Conservation (phyloP, 192 early-diverging fungal genomes). For the Coemansia sp. region DNA sequence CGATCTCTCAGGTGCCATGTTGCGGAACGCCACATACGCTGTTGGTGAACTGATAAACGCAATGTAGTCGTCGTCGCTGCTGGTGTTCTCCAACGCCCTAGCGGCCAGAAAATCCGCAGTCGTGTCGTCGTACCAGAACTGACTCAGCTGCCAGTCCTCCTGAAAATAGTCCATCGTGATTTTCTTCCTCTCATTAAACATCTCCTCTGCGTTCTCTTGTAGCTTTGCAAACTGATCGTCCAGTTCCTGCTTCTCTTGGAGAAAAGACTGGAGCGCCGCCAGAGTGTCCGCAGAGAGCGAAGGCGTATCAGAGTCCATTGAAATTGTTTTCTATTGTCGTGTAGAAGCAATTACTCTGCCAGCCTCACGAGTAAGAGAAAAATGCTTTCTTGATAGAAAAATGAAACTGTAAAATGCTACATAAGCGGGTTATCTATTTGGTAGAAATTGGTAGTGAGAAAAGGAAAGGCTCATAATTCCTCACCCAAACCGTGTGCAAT, state of each 20-base stretch:
- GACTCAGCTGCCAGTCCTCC: conserved; percentile 79
- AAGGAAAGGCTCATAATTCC: too few species aligned
- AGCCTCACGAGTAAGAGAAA: too few species aligned
- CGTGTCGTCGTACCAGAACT: conserved; percentile 60
- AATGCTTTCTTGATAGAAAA: too few species aligned
- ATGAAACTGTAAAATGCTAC: too few species aligned
- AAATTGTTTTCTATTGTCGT: too few species aligned
- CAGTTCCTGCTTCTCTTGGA: conserved; percentile 64
- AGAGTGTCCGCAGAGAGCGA: conserved; percentile 58
- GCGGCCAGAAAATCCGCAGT: conserved; percentile 56
- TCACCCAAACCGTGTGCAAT: too few species aligned
- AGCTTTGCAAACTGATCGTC: conserved; percentile 66
- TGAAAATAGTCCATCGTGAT: conserved; percentile 66
- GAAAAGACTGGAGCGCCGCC: conserved; percentile 62
- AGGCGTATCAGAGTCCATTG: conserved; percentile 24
- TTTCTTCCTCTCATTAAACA: conserved; percentile 42
- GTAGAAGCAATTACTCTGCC: too few species aligned
- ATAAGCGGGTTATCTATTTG: too few species aligned
- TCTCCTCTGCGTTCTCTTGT: conserved; percentile 54
- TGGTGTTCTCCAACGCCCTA: conserved; percentile 53
- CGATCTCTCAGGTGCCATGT: conserved; percentile 23
- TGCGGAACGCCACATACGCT: conserved; percentile 43
- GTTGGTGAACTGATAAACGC: conserved; percentile 55
- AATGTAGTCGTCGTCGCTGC: conserved; percentile 25
- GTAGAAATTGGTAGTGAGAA: too few species aligned